Evolutionary conservation across 2,329 filamentous ascomycete species (phyloP), one percentile per base, ranked within the genome.

Genomic region (Fusarium luffae): DNA sequence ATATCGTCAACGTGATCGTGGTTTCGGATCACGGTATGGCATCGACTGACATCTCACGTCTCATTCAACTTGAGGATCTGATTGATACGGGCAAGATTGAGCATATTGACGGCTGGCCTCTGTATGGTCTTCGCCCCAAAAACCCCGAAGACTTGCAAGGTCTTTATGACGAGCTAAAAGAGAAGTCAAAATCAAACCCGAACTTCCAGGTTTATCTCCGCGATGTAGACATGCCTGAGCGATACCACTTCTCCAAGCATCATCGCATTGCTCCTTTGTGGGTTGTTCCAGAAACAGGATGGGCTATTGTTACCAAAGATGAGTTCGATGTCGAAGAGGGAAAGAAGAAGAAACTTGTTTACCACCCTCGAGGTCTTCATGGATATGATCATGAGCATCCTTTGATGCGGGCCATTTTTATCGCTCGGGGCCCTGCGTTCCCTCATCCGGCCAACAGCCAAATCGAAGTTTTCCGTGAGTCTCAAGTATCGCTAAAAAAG

Each of bases 11-110:
- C 71, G 87, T 99, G 10, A 90, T 99, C 34, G 86, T 99, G n/a
- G 95, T 99, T 4, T 98, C 94, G 1, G 96, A 99, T 77, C 96
- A 99, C 77, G 96, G 96, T 52, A 99, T 99, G 96, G 96, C 96
- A 2, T 97, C 94, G 0, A 98, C 96, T 0, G 92, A 94, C 63
- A 88, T 87, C 0, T 85, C 89, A 19, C 88, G 96, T 13, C 83
- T 98, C 47, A 86, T 98, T 27, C 96, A 98, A 79, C 84, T 98
- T 4, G 96, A 99, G 69, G 93, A 98, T 75, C 81, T 98, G 6
- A 85, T 98, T 48, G 93, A 98, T 77, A 85, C 92, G 8, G 83
- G 82, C 50, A 86, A 93, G 72, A 90, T 98, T 46, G 91, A 92
- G 62, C 93, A 96, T 77, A 91, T 89, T 27, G 96, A 99, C 72